Base-by-base conservation (phyloP, 2,329 filamentous ascomycete genomes). In the Colletotrichum coccodes region DNA sequence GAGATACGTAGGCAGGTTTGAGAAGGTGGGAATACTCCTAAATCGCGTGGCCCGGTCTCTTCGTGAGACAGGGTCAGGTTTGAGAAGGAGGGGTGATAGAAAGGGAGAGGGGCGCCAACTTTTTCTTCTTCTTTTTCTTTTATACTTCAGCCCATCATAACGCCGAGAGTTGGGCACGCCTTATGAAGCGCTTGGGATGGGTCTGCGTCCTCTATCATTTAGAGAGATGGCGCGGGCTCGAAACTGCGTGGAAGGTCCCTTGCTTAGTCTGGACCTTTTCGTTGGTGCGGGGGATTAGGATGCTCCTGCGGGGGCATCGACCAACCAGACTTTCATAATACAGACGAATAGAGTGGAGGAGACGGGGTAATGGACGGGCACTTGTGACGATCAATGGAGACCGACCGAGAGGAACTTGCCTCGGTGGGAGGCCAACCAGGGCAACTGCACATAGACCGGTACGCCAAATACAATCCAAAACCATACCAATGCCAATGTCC, bases 121-220 rank as follows among this genome's bases (percentile, higher is more conserved):
- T 34, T 50, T 38, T 53, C 46, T 14, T 34, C 52, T 44, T 49
- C 18, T 30, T 30, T 54, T 57, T 57, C 70, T 70, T 61, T 62
- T 71, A 50, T 30, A 68, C 66, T 26, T 42, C 70, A 76, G 76
- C 74, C 76, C 76, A 74, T 78, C 76, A 72, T 71, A 78, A 78
- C 72, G 77, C 77, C 77, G 77, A 78, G 75, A 73, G 76, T 78
- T 73, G 76, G 76, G 74, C 76, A 78, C 54, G 58, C 71, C 75
- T 68, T 46, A 58, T 74, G 74, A 76, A 73, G 63, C 73, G 68
- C 71, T 64, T 64, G 70, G 73, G 67, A 68, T 58, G 52, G 56
- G 30, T 23, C 40, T 23, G 30, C 32, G 52, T 46, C 23, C n/a
- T 30, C 18, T 6, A 61, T 57, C 11, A n/a, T 53, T 26, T 21